phyloP scores from a whole-genome alignment of 2,329 filamentous ascomycete species.

The Fusarium subglutinans region DNA sequence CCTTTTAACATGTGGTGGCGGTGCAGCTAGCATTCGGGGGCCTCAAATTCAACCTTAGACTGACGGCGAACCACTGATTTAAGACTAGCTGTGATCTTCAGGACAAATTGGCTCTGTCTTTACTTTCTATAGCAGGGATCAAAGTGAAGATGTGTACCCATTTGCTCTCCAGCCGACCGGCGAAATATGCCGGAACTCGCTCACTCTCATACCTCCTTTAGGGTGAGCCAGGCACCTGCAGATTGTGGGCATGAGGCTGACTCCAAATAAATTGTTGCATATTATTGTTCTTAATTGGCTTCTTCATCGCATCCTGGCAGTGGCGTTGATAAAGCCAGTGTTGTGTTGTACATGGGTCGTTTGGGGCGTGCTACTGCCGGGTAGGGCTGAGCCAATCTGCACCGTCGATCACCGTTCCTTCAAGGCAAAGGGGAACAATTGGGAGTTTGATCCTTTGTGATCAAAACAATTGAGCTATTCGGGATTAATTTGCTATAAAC shows the following conservation, averaged over 20 bases:
- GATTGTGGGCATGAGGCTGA: background rate
- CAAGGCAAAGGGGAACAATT: background rate
- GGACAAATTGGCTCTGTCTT: too few species aligned
- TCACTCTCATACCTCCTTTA: background rate
- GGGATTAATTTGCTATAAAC: rapidly evolving
- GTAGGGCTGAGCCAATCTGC: background rate
- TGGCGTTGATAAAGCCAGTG: background rate
- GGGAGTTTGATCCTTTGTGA: background rate
- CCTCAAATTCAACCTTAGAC: rapidly evolving
- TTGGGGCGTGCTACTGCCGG: too few species aligned
- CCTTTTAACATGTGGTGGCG: rapidly evolving
- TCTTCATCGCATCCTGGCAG: rapidly evolving
- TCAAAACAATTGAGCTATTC: too few species aligned
- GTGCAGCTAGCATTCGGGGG: background rate
- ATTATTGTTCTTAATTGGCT: background rate
- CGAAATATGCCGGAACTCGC: background rate
- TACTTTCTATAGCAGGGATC: too few species aligned
- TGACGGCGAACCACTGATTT: rapidly evolving
- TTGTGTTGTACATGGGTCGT: too few species aligned
- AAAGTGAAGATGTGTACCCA: too few species aligned
- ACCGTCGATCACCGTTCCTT: background rate
- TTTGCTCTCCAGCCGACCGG: too few species aligned
- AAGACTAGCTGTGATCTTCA: too few species aligned
- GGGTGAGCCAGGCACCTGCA: background rate
- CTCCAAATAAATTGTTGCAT: rapidly evolving